A percentile compares a stretch with the other conserved stretches of the same genome.
Evolutionary conservation across 192 early-diverging fungal species (phyloP).

Genomic region (Pilobolus umbonatus): DNA sequence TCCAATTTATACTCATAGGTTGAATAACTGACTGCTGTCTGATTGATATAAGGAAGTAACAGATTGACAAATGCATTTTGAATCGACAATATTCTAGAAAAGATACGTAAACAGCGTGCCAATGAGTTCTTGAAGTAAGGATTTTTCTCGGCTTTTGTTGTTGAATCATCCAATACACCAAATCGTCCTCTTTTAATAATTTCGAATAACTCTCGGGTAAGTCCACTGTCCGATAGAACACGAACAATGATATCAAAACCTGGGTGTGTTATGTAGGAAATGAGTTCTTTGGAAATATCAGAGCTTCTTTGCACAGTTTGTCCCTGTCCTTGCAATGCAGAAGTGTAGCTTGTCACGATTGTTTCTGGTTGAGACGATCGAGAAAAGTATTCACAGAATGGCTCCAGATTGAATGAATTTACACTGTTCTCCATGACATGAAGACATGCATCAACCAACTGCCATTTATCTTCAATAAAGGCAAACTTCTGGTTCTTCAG

Average conservation of each 20-base stretch:
- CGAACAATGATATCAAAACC: conserved; percentile 80
- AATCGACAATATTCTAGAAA: conserved; percentile 62
- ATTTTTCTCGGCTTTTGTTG: conserved; percentile 35
- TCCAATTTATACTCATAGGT: not conserved
- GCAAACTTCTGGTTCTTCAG: conserved; percentile 62
- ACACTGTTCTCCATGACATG: conserved; percentile 77
- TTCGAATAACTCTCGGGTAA: conserved; percentile 66
- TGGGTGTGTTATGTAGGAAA: conserved; percentile 52
- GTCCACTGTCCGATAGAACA: conserved; percentile 69
- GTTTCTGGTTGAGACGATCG: not conserved
- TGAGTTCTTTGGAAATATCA: conserved; percentile 4
- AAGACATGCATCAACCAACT: conserved; percentile 67
- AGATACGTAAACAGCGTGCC: conserved; percentile 51
- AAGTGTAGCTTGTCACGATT: not conserved
- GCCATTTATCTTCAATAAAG: conserved; percentile 69
- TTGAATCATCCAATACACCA: conserved; percentile 60
- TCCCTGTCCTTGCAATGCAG: not conserved
- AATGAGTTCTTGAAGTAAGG: conserved; percentile 38
- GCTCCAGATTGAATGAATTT: conserved; percentile 65
- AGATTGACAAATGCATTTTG: conserved; percentile 72
- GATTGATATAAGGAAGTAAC: conserved; percentile 54
- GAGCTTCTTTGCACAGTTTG: not conserved
- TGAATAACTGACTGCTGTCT: conserved; percentile 6
- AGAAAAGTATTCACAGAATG: conserved; percentile 13
- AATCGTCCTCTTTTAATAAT: conserved; percentile 52